Evolutionary conservation across 805 yeast species (phyloP).

Genomic region (Cyberlindnera mycetangii): DNA sequence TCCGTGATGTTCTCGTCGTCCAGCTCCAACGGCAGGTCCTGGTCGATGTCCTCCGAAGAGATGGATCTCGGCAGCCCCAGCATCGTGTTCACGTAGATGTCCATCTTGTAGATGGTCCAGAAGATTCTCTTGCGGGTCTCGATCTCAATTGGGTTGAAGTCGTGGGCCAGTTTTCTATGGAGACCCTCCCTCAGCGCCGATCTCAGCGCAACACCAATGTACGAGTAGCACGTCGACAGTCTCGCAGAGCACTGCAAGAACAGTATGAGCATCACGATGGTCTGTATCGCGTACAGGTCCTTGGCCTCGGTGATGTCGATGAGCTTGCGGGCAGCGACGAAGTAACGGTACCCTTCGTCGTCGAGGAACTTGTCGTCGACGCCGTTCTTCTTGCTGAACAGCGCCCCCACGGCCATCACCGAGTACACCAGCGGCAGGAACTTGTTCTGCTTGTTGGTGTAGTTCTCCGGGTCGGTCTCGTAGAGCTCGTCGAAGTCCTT

Average conservation of each 20-base stretch:
- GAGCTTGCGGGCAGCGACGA: constrained; percentile 73
- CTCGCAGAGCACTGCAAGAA: constrained; percentile 88
- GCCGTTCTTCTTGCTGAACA: constrained; percentile 54
- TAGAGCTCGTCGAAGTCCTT: constrained; percentile 73
- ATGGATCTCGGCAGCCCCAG: constrained; percentile 81
- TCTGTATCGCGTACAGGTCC: constrained; percentile 77
- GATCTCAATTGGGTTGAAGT: constrained; percentile 70
- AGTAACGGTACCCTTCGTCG: constrained; percentile 78
- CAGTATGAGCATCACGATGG: constrained; percentile 80
- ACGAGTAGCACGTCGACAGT: constrained; percentile 82
- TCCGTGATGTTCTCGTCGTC: constrained; percentile 85
- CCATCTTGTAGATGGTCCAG: constrained; percentile 90
- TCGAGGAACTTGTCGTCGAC: constrained; percentile 39
- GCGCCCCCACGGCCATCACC: constrained; percentile 85
- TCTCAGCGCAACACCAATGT: constrained; percentile 83
- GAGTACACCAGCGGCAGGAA: constrained; percentile 80
- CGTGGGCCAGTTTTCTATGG: constrained; percentile 59
- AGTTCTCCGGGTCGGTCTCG: constrained; percentile 66
- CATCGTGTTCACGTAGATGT: constrained; percentile 82
- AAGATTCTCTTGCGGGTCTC: constrained; percentile 83
- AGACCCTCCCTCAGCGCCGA: constrained; percentile 81
- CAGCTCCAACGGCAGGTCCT: constrained; percentile 76
- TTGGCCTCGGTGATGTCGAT: constrained; percentile 81
- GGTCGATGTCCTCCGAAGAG: constrained; percentile 78
- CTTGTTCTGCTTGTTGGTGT: constrained; percentile 68